Base-by-base conservation (phyloP, 2,329 filamentous ascomycete genomes). In the Coleophoma cylindrospora region DNA sequence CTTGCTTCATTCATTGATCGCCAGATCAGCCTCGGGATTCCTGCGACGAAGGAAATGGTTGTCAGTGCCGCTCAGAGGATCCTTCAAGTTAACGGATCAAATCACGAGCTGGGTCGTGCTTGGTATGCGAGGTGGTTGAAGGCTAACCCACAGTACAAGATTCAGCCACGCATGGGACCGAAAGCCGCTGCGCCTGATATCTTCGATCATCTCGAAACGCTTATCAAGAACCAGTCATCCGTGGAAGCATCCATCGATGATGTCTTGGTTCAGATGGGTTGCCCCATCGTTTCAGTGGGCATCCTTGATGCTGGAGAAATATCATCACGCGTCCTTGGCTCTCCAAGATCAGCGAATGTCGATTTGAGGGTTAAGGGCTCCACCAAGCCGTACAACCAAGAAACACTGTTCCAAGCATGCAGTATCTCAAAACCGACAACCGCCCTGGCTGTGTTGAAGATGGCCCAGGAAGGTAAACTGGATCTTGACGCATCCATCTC, bases 401-500 rank as follows among this genome's bases (percentile, higher is more conserved):
- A 44, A 13, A 44, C 41, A 14, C 21, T 43, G 13, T 54, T 54
- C 40, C 52, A 54, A 36, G 49, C 52, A 32, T 43, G 38, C 22
- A 51, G 49, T 15, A 54, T 54, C 9, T 54, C 52, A 11, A 54
- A 54, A 38, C 43, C 52, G 1, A 45, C 51, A n/a, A 51, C 52
- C 10, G 43, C 43, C 14, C 3, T 54, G 8, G 46, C 49, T 0
- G 47, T 45, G 6, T 19, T 47, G 12, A 51, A 47, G 13, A 32
- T 54, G 13, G 40, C 32, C 15, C 49, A 54, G n/a, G 40, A 48
- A 14, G 53, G 47, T 1, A 47, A 9, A 15, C 45, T 54, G 4
- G 34, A 49, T 34, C 43, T 54, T 17, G 49, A 54, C 13, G 27
- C n/a, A 4, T 27, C 41, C 9, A 48, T 54, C n/a, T 40, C 43